Conservation (phyloP, 2,329 filamentous ascomycete genomes). For the Amylocarpus encephaloides region DNA sequence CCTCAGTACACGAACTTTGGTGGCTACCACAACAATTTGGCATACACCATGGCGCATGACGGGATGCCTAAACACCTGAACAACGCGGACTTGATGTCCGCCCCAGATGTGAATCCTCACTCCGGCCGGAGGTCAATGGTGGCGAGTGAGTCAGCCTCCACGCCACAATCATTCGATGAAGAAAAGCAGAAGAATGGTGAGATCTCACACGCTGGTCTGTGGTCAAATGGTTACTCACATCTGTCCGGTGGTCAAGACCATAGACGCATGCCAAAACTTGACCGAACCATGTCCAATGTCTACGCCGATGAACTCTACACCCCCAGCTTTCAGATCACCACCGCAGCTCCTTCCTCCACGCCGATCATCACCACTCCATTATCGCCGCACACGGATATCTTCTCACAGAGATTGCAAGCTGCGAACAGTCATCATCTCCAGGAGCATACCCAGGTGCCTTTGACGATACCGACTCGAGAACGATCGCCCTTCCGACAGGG, state of each 20-base stretch:
- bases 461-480: constrained; percentile 46
- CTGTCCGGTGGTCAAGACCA: constrained; percentile 37
- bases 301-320: constrained; percentile 83
- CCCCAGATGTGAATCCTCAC: constrained; percentile 23
- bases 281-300: constrained; percentile 79
- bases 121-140: constrained; percentile 40
- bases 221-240: constrained; percentile 64
- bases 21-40: constrained; percentile 23
- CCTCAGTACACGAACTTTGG: constrained; percentile 37
- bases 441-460: constrained; percentile 47
- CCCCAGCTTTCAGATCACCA: constrained; percentile 55
- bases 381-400: constrained; percentile 53
- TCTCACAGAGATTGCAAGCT: constrained; percentile 70
- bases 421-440: constrained; percentile 68
- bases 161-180: constrained; percentile 47
- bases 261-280: constrained; percentile 68
- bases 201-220: constrained; percentile 34
- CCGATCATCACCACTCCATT: constrained; percentile 36
- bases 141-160: constrained; percentile 56
- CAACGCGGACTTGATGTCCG: constrained; percentile 28
- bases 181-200: constrained; percentile 52
- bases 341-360: constrained; percentile 46
- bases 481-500: constrained; percentile 76
- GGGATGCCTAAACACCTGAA: constrained; percentile 20
- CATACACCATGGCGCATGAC: constrained; percentile 25